Percentiles rank a stretch among this genome's conserved stretches.
These are phyloP conservation scores for Hibiscus trionum DNA, from an alignment of 345 rosid genomes.

Conservation along the genomic window DNA sequence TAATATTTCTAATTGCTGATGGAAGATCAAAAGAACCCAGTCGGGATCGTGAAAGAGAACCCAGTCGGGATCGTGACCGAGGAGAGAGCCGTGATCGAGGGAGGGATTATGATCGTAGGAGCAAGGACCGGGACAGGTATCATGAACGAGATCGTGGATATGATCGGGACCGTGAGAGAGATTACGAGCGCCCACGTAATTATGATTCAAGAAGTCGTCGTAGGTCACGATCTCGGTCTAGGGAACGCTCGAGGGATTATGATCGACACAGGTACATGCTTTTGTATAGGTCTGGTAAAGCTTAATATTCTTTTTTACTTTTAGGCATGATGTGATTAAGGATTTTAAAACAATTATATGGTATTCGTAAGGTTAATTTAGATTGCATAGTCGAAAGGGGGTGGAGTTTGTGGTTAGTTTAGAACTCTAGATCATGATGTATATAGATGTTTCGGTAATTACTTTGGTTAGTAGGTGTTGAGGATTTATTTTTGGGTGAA, in stretches of 20 bases:
- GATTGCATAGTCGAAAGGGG: neutral
- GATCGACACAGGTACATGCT: conserved; percentile 69
- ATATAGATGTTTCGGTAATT: neutral
- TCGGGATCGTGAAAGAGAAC: conserved; percentile 27
- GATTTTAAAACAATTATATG: neutral
- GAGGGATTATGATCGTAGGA: conserved; percentile 79
- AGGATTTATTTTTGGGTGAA: no score
- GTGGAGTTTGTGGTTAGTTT: neutral
- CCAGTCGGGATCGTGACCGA: conserved; percentile 42
- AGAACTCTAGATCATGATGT: no score
- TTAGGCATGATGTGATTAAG: neutral
- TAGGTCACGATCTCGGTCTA: conserved; percentile 80
- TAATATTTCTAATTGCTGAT: conserved; percentile 3
- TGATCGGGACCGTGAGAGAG: conserved; percentile 58
- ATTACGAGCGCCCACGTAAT: conserved; percentile 57
- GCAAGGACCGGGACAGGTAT: conserved; percentile 78
- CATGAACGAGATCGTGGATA: conserved; percentile 64
- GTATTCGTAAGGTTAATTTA: neutral
- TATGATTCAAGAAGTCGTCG: conserved; percentile 72
- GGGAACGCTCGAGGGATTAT: conserved; percentile 68
- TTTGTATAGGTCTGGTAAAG: neutral
- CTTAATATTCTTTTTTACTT: neutral
- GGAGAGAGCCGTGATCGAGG: conserved; percentile 73
- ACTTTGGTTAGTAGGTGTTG: neutral
- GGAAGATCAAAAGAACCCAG: conserved; percentile 71